Evolutionary conservation across 768 basidiomycete species (phyloP).

Genomic region (Pulveroboletus sp.): DNA sequence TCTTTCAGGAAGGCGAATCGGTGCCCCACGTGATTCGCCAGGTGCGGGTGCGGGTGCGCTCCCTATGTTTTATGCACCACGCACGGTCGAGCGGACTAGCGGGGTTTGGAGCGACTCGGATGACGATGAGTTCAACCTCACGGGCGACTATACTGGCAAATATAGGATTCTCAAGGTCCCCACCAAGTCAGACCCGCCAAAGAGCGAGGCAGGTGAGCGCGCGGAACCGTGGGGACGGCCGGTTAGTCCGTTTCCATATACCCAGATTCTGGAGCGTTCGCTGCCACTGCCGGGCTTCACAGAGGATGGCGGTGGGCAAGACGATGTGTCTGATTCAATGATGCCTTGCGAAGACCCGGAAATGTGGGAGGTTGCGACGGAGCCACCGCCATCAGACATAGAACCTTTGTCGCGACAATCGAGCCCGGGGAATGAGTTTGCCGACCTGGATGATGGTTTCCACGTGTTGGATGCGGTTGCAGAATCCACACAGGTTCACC

Average conservation of each 20-base stretch:
- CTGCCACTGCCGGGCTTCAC: slow-evolving; percentile 10
- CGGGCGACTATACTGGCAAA: slow-evolving; percentile 64
- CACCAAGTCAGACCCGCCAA: slow-evolving; percentile 64
- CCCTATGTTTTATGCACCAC: slow-evolving; percentile 14
- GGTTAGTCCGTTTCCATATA: slow-evolving; percentile 59
- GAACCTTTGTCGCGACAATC: slow-evolving; percentile 6
- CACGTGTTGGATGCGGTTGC: slow-evolving; percentile 11
- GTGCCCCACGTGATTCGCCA: slow-evolving; percentile 1
- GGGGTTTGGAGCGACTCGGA: slow-evolving; percentile 27
- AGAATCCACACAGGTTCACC: slow-evolving; percentile 13
- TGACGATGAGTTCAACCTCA: slow-evolving; percentile 32
- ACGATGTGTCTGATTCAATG: not conserved
- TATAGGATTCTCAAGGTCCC: slow-evolving; percentile 53
- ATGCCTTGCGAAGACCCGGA: slow-evolving; percentile 2
- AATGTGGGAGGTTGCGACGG: slow-evolving; percentile 21
- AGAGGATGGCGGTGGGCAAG: slow-evolving; percentile 4
- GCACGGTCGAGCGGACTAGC: slow-evolving; percentile 1
- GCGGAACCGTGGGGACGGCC: slow-evolving; percentile 65
- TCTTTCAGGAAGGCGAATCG: slow-evolving; percentile 8
- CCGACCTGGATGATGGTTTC: slow-evolving; percentile 14
- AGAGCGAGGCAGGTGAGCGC: slow-evolving; percentile 30
- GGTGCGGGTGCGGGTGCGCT: slow-evolving; percentile 4
- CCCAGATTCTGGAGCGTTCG: slow-evolving; percentile 29
- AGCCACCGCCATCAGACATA: slow-evolving; percentile 15
- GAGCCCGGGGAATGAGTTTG: slow-evolving; percentile 19